Evolutionary conservation across 2,329 filamentous ascomycete genomes (phyloP).

Genomic region (Neocatenulostroma microsporum): DNA sequence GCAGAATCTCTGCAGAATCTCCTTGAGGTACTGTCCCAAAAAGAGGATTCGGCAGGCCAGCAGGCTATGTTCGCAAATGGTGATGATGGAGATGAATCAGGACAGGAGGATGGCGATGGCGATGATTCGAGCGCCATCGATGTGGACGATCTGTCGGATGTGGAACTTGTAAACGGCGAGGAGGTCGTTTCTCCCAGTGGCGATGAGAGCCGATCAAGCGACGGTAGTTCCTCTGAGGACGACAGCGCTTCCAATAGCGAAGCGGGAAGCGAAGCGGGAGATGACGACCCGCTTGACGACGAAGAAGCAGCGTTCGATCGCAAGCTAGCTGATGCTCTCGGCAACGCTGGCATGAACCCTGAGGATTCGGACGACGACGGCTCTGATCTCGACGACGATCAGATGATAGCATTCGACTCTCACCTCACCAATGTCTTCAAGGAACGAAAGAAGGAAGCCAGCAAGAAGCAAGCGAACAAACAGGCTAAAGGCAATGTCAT

Average conservation of each 20-base stretch:
- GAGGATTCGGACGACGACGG: conserved; percentile 55
- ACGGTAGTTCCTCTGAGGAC: conserved; percentile 27
- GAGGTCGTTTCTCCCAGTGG: conserved; percentile 21
- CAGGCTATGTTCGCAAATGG: conserved; percentile 70
- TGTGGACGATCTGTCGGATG: conserved; percentile 29
- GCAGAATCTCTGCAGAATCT: conserved; percentile 61
- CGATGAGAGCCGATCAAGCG: conserved; percentile 21
- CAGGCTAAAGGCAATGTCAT: conserved; percentile 82
- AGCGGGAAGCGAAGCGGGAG: conserved; percentile 32
- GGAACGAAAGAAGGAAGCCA: conserved; percentile 56
- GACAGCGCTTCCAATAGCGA: conserved; percentile 15
- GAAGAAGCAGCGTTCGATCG: conserved; percentile 60
- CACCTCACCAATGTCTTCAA: conserved; percentile 81
- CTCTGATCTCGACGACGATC: conserved; percentile 86
- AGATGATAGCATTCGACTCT: conserved; percentile 84
- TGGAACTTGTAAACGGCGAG: conserved; percentile 28
- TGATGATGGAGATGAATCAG: conserved; percentile 14
- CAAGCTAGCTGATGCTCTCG: conserved; percentile 68
- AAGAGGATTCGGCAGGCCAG: conserved; percentile 76
- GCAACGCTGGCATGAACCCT: conserved; percentile 57
- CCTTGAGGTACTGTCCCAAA: conserved; percentile 63
- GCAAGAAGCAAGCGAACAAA: conserved; percentile 75
- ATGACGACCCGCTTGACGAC: conserved; percentile 41
- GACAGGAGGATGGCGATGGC: conserved; percentile 20
- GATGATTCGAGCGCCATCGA: conserved; percentile 24